Evolutionary conservation across 148 eudicot genomes (phyloP).

Genomic region (Silene conica): DNA sequence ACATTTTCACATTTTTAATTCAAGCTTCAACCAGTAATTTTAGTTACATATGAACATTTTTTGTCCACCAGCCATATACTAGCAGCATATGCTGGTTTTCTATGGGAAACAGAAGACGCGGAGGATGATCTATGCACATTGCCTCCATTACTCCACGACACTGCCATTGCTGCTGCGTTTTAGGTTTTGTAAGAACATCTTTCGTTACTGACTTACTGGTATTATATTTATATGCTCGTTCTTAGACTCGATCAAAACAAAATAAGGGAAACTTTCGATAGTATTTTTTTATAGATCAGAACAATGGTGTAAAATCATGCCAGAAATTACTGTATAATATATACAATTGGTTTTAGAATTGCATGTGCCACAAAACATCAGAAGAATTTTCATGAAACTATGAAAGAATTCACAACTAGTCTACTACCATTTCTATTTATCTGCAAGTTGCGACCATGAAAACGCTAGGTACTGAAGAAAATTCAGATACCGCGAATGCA

Average conservation of each 20-base stretch:
- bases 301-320: too few relatives aligned
- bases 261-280: too few relatives aligned
- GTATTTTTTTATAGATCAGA: too few relatives aligned
- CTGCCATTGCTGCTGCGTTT: background rate
- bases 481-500: conserved; percentile 24
- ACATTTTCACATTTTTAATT: background rate
- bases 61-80: conserved; percentile 48
- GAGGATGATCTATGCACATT: conserved; percentile 21
- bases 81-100: conserved; percentile 78
- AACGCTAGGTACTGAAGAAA: conserved; percentile 6
- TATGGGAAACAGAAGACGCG: conserved; percentile 61
- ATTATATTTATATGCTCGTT: too few relatives aligned
- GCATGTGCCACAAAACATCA: too few relatives aligned
- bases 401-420: too few relatives aligned
- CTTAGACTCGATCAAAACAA: too few relatives aligned
- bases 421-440: too few relatives aligned
- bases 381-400: too few relatives aligned
- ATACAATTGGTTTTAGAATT: too few relatives aligned
- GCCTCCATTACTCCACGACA: conserved; percentile 9
- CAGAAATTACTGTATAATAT: too few relatives aligned
- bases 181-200: background rate
- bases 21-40: background rate
- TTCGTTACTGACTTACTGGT: background rate
- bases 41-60: background rate
- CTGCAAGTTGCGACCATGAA: too few relatives aligned